Evolutionary conservation across 345 rosid species (phyloP), one percentile per base, ranked within the genome.

Genomic region (Euphorbia peplus): DNA sequence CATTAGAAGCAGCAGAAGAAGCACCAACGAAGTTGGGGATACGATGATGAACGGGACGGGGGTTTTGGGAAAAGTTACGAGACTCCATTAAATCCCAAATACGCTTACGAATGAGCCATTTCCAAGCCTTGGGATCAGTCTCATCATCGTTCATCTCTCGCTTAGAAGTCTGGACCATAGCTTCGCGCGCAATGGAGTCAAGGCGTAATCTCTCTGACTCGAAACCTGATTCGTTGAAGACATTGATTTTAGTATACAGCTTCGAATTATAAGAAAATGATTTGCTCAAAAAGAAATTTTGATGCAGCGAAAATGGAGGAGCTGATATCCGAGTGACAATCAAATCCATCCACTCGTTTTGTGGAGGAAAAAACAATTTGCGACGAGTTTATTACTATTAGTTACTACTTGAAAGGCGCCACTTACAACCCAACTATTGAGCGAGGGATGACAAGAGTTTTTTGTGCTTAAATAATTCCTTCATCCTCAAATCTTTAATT

Each of bases 1-100:
- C 97, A 66, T 85, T 87, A 47, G 60, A 57, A 56, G 96, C 97
- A 22, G 98, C 97, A 28, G 85, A 69, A 0, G 95, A 29, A 5
- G 93, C 90, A 42, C 97, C 98, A n/a, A 87, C 79, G 72, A 90
- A 93, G 73, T 90, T 93, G 71, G 98, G 98, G 59, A 93, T 90
- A 0, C 97, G 90, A 69, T 93, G 97, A 67, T 88, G 92, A 74
- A 90, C 97, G 26, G 98, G 96, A 60, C 96, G 80, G 32, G 96
- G 98, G 60, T 78, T 93, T 83, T 86, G 89, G 3, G 97, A 84
- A 48, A 83, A 53, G 60, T 87, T 85, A 26, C 75, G 77, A 54
- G 88, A 81, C 78, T 90, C 98, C 97, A 93, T 88, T 29, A 86
- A 75, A 79, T 93, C 96, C 97, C 98, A 93, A 68, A 88, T 78